These are phyloP conservation scores for Chytriomyces sp. DNA, from an alignment of 192 early-diverging fungal genomes.

Conservation along the genomic window DNA sequence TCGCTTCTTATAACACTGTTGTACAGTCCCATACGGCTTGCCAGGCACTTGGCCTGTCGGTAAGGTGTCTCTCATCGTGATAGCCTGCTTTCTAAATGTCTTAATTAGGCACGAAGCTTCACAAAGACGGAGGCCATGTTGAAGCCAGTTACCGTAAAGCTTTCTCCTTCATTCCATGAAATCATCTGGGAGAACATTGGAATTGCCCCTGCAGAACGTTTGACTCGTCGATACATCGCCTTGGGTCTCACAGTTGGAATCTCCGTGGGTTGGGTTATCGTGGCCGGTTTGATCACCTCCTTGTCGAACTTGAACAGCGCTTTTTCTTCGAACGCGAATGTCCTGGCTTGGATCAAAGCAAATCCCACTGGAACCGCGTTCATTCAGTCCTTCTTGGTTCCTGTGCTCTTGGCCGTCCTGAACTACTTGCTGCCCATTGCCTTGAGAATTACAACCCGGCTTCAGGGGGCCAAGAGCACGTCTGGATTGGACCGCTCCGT, in stretches of 20 bases:
- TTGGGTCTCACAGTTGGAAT: slow-evolving; percentile 35
- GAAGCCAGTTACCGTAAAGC: slow-evolving; percentile 30
- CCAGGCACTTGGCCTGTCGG: background rate
- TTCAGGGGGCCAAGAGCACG: slow-evolving; percentile 40
- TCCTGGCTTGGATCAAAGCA: slow-evolving; percentile 28
- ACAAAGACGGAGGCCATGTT: slow-evolving; percentile 2
- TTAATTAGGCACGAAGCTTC: background rate
- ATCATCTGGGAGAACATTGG: slow-evolving; percentile 57
- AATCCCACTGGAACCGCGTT: slow-evolving; percentile 22
- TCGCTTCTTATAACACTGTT: slow-evolving; percentile 42
- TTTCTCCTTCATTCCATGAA: slow-evolving; percentile 47
- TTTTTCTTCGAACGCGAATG: slow-evolving; percentile 1
- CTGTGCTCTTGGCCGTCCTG: slow-evolving; percentile 37
- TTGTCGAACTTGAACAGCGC: slow-evolving; percentile 24
- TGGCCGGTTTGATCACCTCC: slow-evolving; percentile 33
- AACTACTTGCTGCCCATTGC: slow-evolving; percentile 41
- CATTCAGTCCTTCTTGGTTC: slow-evolving; percentile 37
- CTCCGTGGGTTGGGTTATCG: slow-evolving; percentile 35
- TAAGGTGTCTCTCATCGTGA: too few species aligned
- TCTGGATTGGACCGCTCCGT: slow-evolving; percentile 47
- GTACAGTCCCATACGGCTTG: slow-evolving; percentile 35
- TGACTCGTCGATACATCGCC: slow-evolving; percentile 38
- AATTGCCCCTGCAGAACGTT: slow-evolving; percentile 16
- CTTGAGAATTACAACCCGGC: slow-evolving; percentile 36
- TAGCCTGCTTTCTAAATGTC: too few species aligned